Base-by-base conservation (phyloP, 164 flowering plant species). In the Litsea cubeba region DNA sequence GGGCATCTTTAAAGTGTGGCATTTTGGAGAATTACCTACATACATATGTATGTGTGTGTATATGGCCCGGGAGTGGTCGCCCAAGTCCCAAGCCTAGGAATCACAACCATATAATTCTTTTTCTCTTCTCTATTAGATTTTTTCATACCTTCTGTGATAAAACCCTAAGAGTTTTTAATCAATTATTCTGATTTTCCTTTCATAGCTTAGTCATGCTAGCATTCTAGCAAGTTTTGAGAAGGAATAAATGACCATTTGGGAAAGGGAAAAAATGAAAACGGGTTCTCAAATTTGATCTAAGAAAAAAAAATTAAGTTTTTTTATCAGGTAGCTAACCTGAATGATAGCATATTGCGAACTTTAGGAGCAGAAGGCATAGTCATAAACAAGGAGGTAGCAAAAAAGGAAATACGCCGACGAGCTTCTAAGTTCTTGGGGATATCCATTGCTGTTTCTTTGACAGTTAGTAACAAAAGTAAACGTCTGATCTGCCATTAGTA, bases 371-470 rank as follows among this genome's bases (percentile, higher is more conserved):
- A 66, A 28, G 99, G 99, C 87, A 95, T 89, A 80, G 87, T 81
- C 96, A 91, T 93, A 75, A 88, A 91, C 12, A 95, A 90, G 69
- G 99, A 95, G 74, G 92, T 95, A 3, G 95, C 88, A 83, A 95
- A 93, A 86, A 89, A 95, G 15, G 95, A 90, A 65, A 95, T 83
- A 23, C 97, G 97, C 68, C 98, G 87, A 50, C 89, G 84, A 73
- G 99, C 99, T 76, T 95, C 99, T 69, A 95, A 79, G 80, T 95
- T 95, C 51, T 77, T 71, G 24, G 99, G 99, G 63, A 90, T 80
- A 76, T 95, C 95, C 87, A 88, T 76, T 32, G 99, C 96, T 70
- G 87, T 82, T 76, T 95, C 99, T 81, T 90, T 88, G 71, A 87
- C 87, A 69, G 95, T 89, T 67, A 95, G 89, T 85, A 95, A 77